Percentiles rank a stretch among this genome's conserved stretches.
Evolutionary conservation across 495 filamentous ascomycete species (phyloP).

Genomic region (Xylaria longipes): DNA sequence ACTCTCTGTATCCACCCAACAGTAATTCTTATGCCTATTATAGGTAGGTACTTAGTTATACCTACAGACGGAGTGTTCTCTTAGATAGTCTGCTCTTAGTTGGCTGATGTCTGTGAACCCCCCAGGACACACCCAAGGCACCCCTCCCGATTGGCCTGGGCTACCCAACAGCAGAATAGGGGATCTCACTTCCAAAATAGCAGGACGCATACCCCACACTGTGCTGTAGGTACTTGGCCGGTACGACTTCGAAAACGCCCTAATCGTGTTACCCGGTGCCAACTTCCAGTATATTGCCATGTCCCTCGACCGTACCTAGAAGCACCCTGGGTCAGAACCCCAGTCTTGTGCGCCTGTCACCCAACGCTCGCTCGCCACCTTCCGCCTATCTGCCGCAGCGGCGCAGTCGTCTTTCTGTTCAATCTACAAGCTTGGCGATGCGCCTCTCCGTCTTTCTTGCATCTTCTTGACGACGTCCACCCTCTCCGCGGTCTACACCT

Average conservation of each 20-base stretch:
- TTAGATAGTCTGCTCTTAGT: too few species aligned
- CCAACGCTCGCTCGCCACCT: conserved; percentile 13
- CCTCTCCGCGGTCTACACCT: not conserved
- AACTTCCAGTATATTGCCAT: not conserved
- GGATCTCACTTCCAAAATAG: conserved; percentile 5
- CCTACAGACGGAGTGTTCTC: not conserved
- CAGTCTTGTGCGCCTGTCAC: not conserved
- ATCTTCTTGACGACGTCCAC: conserved; percentile 2
- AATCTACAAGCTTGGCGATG: conserved; percentile 14
- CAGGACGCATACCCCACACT: conserved; percentile 1
- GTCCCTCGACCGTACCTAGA: not conserved
- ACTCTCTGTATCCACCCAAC: not conserved
- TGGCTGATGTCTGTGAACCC: not conserved
- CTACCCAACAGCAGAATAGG: conserved; percentile 4
- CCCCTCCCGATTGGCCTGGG: not conserved
- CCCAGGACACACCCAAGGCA: not conserved
- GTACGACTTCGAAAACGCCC: not conserved
- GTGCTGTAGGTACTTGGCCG: not conserved
- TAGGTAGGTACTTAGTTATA: not conserved
- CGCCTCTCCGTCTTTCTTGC: conserved; percentile 12
- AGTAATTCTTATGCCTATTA: not conserved
- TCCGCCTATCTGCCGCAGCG: conserved; percentile 15
- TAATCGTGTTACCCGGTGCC: not conserved
- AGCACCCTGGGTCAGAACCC: not conserved
- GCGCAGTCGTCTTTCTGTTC: conserved; percentile 1